phyloP scores from a whole-genome alignment of 176 grass and related monocot genomes.

The Zea luxurians region DNA sequence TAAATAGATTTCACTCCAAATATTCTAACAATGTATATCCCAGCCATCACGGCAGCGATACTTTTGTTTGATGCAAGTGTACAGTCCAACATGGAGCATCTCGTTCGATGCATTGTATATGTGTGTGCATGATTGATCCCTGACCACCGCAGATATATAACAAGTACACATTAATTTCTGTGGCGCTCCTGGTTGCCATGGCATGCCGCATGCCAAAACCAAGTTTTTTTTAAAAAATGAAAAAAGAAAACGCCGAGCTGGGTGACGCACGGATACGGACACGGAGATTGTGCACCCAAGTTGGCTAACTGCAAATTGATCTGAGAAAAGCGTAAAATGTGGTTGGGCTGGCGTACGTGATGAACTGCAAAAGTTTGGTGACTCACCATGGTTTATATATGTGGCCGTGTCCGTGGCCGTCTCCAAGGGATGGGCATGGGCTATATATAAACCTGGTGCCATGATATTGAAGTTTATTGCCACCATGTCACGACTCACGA shows the following conservation, averaged over 20 bases:
- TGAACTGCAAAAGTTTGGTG: not conserved
- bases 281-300: not conserved
- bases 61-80: not conserved
- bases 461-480: not conserved
- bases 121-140: not conserved
- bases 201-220: not conserved
- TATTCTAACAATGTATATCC: too few relatives aligned
- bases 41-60: not conserved
- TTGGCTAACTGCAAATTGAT: constrained; percentile 22
- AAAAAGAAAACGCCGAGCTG: not conserved
- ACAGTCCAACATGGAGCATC: not conserved
- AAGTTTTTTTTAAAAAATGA: too few relatives aligned
- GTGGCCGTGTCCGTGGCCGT: not conserved
- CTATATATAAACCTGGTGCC: not conserved
- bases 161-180: not conserved
- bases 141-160: constrained; percentile 19
- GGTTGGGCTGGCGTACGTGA: not conserved
- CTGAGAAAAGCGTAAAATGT: not conserved
- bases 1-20: too few relatives aligned
- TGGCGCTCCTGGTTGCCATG: constrained; percentile 28
- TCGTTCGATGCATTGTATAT: constrained; percentile 14
- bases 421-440: constrained; percentile 15
- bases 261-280: constrained; percentile 23
- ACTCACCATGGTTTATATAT: not conserved
- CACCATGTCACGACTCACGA: not conserved